These are phyloP conservation scores for Irineochytrium annulatum DNA, from an alignment of 192 early-diverging fungal genomes.

Conservation along the genomic window DNA sequence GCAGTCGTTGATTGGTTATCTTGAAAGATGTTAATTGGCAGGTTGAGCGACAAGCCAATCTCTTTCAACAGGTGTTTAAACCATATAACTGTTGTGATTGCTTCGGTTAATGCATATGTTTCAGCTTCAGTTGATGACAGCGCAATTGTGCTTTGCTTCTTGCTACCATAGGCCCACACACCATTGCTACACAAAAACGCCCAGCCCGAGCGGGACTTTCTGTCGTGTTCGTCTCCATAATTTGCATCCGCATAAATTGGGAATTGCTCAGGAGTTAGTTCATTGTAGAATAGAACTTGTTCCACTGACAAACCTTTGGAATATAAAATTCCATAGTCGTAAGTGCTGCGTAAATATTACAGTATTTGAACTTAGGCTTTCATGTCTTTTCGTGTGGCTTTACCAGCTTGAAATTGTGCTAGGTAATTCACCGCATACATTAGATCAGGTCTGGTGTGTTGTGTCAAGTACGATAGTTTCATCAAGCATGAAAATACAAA, in stretches of 20 bases:
- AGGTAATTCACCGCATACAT: too few species aligned
- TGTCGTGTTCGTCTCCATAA: slow-evolving; percentile 15
- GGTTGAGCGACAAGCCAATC: slow-evolving; percentile 9
- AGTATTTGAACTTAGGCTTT: slow-evolving; percentile 3
- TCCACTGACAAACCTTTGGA: background rate
- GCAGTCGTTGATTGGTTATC: slow-evolving; percentile 10
- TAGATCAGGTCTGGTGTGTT: too few species aligned
- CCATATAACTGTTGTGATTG: slow-evolving; percentile 27
- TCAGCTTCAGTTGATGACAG: slow-evolving; percentile 22
- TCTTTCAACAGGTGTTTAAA: slow-evolving; percentile 11
- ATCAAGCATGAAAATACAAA: too few species aligned
- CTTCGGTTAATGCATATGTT: slow-evolving; percentile 3
- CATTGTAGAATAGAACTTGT: background rate
- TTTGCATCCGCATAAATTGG: slow-evolving; percentile 20
- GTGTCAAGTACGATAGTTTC: too few species aligned
- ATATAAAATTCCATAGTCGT: slow-evolving; percentile 21
- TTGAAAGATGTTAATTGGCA: background rate
- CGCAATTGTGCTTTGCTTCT: slow-evolving; percentile 14
- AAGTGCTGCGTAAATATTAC: slow-evolving; percentile 16
- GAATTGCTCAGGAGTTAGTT: background rate
- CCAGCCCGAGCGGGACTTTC: slow-evolving; percentile 15
- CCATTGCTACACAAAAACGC: slow-evolving; percentile 19
- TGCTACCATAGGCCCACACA: slow-evolving; percentile 14
- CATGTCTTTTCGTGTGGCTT: slow-evolving; percentile 1
- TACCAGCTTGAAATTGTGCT: too few species aligned